phyloP scores from a whole-genome alignment of 2,329 filamentous ascomycete species.

The Cyphellophora attinorum region DNA sequence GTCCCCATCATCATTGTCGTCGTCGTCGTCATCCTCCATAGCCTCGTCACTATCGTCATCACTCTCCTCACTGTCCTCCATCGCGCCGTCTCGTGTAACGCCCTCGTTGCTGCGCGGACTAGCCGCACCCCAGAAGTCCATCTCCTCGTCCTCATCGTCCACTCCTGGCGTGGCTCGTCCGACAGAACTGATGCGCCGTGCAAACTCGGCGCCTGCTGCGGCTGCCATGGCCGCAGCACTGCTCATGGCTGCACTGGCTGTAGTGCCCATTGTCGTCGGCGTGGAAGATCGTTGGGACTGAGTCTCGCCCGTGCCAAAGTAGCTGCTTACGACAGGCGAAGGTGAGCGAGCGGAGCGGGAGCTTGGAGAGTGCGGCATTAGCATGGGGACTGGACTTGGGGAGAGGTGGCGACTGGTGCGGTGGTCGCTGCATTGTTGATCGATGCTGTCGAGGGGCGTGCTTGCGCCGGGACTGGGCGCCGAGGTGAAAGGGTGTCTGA shows the following conservation, averaged over 20 bases:
- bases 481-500: constrained; percentile 4
- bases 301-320: constrained; percentile 32
- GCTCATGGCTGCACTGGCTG: constrained; percentile 11
- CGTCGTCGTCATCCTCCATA: constrained; percentile 33
- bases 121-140: constrained; percentile 47
- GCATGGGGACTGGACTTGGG: constrained; percentile 19
- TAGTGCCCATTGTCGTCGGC: constrained; percentile 11
- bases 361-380: constrained; percentile 23
- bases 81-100: constrained; percentile 21
- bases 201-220: background rate
- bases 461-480: constrained; percentile 11
- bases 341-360: constrained; percentile 26
- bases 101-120: constrained; percentile 26
- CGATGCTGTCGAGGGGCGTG: constrained; percentile 11
- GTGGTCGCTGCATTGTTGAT: background rate
- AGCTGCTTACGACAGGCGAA: constrained; percentile 35
- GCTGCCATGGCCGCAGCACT: constrained; percentile 26
- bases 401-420: constrained; percentile 16
- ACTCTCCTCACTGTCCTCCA: constrained; percentile 23
- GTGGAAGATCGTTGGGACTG: constrained; percentile 3
- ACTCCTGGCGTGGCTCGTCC: constrained; percentile 4
- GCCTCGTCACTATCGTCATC: constrained; percentile 36
- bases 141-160: constrained; percentile 43
- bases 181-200: background rate
- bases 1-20: constrained; percentile 2